phyloP scores from a whole-genome alignment of 148 eudicot species.

The Arctostaphylos glauca region DNA sequence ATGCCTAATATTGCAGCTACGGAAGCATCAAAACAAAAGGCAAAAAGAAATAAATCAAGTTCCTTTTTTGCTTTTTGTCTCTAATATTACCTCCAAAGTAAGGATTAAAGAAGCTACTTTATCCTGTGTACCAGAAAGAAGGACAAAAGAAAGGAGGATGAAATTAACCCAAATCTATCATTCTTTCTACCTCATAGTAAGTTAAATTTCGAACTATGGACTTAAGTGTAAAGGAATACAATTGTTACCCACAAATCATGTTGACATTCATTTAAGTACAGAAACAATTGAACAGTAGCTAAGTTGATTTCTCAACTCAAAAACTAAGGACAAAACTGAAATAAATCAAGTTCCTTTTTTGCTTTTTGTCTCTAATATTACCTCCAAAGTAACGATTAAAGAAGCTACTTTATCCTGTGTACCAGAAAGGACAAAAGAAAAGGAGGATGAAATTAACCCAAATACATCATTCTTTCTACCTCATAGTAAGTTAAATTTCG shows the following conservation, averaged over 20 bases:
- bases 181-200: not conserved
- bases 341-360: no score
- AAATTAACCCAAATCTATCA: not conserved
- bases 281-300: not conserved
- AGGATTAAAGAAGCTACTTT: no score
- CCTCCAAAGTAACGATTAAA: no score
- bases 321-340: not conserved
- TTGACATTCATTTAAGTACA: not conserved
- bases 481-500: not conserved
- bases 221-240: not conserved
- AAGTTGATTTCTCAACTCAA: slow-evolving; percentile 4
- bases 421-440: not conserved
- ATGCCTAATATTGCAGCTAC: not conserved
- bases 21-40: not conserved
- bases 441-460: not conserved
- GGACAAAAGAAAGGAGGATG: not conserved
- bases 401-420: no score
- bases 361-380: no score
- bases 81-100: no score
- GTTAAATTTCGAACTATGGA: not conserved
- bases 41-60: not conserved
- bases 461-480: no score
- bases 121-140: not conserved
- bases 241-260: not conserved
- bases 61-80: no score